Conservation (phyloP, 805 yeast genomes). For the Hanseniaspora pseudoguilliermondii region DNA sequence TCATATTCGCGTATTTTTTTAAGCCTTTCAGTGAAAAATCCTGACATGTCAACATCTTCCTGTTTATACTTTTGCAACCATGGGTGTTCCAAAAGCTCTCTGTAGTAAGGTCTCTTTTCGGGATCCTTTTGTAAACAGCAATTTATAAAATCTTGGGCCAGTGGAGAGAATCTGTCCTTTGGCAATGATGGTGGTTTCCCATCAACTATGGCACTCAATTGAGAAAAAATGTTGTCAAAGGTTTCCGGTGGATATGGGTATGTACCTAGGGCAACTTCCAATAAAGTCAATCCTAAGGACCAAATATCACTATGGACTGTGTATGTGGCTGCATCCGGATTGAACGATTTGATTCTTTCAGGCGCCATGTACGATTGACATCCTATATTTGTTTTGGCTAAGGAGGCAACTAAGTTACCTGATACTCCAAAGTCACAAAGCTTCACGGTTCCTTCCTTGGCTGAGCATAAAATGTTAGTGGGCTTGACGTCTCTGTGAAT, state of each 20-base stretch:
- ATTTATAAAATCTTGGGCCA: conserved; percentile 70
- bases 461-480: conserved; percentile 75
- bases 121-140: conserved; percentile 73
- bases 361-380: conserved; percentile 99
- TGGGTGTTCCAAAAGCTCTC: conserved; percentile 61
- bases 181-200: conserved; percentile 83
- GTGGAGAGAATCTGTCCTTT: conserved; percentile 45
- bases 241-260: conserved; percentile 98
- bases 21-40: conserved; percentile 29
- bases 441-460: conserved; percentile 68
- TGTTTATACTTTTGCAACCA: conserved; percentile 55
- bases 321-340: conserved; percentile 67
- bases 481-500: conserved; percentile 97
- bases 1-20: conserved; percentile 22
- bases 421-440: conserved; percentile 93
- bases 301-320: conserved; percentile 92
- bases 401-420: conserved; percentile 86
- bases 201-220: conserved; percentile 90
- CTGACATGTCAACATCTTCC: conserved; percentile 29
- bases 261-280: conserved; percentile 80
- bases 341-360: conserved; percentile 68
- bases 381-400: conserved; percentile 91
- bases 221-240: conserved; percentile 78
- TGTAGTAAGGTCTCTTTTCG: conserved; percentile 66
- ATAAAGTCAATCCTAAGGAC: conserved; percentile 77